Percentiles rank a stretch among this genome's conserved stretches.
phyloP scores from a whole-genome alignment of 2,329 filamentous ascomycete genomes.

The Ascochyta clinopodiicola region DNA sequence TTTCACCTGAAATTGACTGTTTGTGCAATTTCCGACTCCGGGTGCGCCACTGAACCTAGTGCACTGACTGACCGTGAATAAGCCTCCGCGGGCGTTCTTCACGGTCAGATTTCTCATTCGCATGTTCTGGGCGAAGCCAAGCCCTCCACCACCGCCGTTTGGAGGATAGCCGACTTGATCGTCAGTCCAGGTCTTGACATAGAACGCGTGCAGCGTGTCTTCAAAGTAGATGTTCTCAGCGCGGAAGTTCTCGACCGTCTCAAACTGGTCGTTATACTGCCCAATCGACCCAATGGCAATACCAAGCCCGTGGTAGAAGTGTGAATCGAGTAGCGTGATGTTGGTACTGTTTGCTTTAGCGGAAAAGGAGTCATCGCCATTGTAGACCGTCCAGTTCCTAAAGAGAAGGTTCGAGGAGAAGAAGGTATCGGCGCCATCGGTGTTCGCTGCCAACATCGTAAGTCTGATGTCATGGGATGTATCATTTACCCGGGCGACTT shows the following conservation, averaged over 20 bases:
- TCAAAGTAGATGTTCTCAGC: slow-evolving; percentile 56
- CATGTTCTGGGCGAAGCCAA: slow-evolving; percentile 53
- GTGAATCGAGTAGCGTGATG: slow-evolving; percentile 21
- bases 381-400: slow-evolving; percentile 25
- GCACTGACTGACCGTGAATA: slow-evolving; percentile 51
- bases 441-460: slow-evolving; percentile 30
- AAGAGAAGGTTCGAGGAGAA: slow-evolving; percentile 59
- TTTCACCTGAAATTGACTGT: slow-evolving; percentile 50
- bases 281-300: slow-evolving; percentile 66
- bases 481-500: background rate
- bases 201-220: slow-evolving; percentile 58
- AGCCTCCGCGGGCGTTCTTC: slow-evolving; percentile 34
- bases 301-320: slow-evolving; percentile 41
- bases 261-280: slow-evolving; percentile 58
- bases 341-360: slow-evolving; percentile 27
- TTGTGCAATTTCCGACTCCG: slow-evolving; percentile 48
- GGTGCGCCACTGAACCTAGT: slow-evolving; percentile 46
- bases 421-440: slow-evolving; percentile 62
- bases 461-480: slow-evolving; percentile 3
- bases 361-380: slow-evolving; percentile 25
- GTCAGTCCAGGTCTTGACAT: slow-evolving; percentile 67
- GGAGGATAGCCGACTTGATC: slow-evolving; percentile 59
- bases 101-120: slow-evolving; percentile 45
- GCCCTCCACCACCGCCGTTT: slow-evolving; percentile 65
- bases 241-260: slow-evolving; percentile 59